A percentile compares a stretch with the other conserved stretches of the same genome.
These are phyloP conservation scores for Boletus vinaceobasis DNA, from an alignment of 768 basidiomycete genomes.

Conservation along the genomic window DNA sequence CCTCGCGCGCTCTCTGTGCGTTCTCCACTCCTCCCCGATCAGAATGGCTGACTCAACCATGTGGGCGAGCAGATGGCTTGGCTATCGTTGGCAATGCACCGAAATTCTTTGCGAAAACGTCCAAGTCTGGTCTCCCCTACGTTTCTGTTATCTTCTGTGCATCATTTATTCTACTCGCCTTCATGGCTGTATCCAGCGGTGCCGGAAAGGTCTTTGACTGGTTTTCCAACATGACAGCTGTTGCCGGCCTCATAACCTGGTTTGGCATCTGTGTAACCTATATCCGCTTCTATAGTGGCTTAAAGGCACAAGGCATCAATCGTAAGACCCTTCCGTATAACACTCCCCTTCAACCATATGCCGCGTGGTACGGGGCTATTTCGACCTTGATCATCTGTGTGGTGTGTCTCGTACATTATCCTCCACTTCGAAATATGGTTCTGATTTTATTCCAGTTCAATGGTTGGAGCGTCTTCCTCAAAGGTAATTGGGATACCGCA, in stretches of 20 bases:
- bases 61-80: slow-evolving; percentile 59
- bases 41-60: background rate
- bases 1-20: slow-evolving; percentile 81
- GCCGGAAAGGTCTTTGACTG: slow-evolving; percentile 76
- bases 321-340: slow-evolving; percentile 68
- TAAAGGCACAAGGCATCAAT: slow-evolving; percentile 76
- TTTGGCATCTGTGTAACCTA: slow-evolving; percentile 74
- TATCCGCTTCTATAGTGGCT: slow-evolving; percentile 79
- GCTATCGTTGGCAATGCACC: slow-evolving; percentile 81
- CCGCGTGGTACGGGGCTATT: slow-evolving; percentile 52
- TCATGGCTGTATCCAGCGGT: slow-evolving; percentile 68
- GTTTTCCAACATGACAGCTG: slow-evolving; percentile 75
- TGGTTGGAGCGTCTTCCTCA: slow-evolving; percentile 52
- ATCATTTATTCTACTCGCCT: slow-evolving; percentile 67
- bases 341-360: slow-evolving; percentile 66
- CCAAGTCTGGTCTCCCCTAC: slow-evolving; percentile 72
- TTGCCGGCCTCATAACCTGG: slow-evolving; percentile 76
- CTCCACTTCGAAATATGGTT: slow-evolving; percentile 1
- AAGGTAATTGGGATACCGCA: slow-evolving; percentile 49
- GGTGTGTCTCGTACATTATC: slow-evolving; percentile 40
- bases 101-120: slow-evolving; percentile 66
- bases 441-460: slow-evolving; percentile 43
- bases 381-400: slow-evolving; percentile 50
- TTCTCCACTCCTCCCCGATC: slow-evolving; percentile 1
- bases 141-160: slow-evolving; percentile 68